phyloP scores from a whole-genome alignment of 495 filamentous ascomycete species.

The Aspergillus conjunctus region DNA sequence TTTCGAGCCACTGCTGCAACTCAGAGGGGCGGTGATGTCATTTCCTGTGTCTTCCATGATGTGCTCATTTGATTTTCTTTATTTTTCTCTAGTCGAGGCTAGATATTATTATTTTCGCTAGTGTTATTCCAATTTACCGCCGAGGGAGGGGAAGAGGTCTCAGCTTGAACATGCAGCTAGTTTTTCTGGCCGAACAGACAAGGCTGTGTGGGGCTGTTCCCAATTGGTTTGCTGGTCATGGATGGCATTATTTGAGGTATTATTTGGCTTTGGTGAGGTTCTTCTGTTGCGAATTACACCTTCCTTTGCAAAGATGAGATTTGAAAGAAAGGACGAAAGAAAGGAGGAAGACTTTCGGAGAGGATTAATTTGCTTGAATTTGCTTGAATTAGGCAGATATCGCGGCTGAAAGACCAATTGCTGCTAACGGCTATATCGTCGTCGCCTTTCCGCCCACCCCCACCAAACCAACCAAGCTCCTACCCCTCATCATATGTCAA shows the following conservation, averaged over 20 bases:
- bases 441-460: conserved; percentile 21
- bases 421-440: conserved; percentile 3
- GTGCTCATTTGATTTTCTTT: conserved; percentile 1
- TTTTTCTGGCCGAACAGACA: not conserved
- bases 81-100: not conserved
- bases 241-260: conserved; percentile 2
- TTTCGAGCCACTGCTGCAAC: conserved; percentile 23
- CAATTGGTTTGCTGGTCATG: conserved; percentile 9
- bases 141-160: not conserved
- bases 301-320: too few species aligned
- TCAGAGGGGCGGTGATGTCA: conserved; percentile 35
- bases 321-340: too few species aligned
- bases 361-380: not conserved
- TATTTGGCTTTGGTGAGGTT: not conserved
- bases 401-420: not conserved
- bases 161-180: not conserved
- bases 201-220: not conserved
- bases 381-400: not conserved
- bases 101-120: not conserved
- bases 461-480: conserved; percentile 26
- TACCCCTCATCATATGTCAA: conserved; percentile 19
- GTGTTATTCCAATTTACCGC: too few species aligned
- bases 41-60: conserved; percentile 10
- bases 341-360: not conserved
- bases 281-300: not conserved